Base-by-base conservation (phyloP, 345 rosid genomes). In the Eucalyptus erythrocorys region DNA sequence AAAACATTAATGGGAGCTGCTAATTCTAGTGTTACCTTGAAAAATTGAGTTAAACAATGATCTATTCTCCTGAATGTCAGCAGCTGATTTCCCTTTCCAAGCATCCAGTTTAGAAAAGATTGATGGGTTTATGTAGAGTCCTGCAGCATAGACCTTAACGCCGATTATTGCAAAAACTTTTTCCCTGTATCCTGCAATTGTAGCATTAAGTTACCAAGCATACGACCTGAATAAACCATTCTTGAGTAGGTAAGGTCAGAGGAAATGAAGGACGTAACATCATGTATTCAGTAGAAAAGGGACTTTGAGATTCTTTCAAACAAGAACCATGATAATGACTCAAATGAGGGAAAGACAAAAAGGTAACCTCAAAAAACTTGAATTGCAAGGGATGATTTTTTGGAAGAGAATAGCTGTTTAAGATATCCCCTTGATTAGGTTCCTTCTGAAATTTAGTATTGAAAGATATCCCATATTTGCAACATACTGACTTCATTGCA, bases 71-170 rank as follows among this genome's bases (percentile, higher is more conserved):
- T 93, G 93, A 76, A 96, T 93, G 50, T 95, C 95, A 89, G 92
- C 89, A 27, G 92, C 89, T 85, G 95, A 84, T 88, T 34, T 27
- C 49, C 96, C 99, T 92, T 92, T 94, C 98, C 96, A 93, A 86
- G 93, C 85, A 47, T 42, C 89, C 93, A 95, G 88, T 61, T 90
- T 82, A 34, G 90, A 90, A 45, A 92, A 55, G 89, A 96, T 89
- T 86, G 97, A 92, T 71, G 89, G 93, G 88, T 94, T 90, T 42
- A 92, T 87, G 86, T 95, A 96, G 16, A 96, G 87, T 57, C 97
- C 99, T 4, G 97, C 99, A 86, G 98, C 98, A 86, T 97, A 95
- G 90, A 96, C 99, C 93, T 96, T 96, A 26, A 96, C 96, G 50
- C 98, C 96, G 16, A 97, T 94, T 87, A 96, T 92, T 30, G 98